Evolutionary conservation across 768 basidiomycete species (phyloP).

Genomic region (Tulasnella sp.): DNA sequence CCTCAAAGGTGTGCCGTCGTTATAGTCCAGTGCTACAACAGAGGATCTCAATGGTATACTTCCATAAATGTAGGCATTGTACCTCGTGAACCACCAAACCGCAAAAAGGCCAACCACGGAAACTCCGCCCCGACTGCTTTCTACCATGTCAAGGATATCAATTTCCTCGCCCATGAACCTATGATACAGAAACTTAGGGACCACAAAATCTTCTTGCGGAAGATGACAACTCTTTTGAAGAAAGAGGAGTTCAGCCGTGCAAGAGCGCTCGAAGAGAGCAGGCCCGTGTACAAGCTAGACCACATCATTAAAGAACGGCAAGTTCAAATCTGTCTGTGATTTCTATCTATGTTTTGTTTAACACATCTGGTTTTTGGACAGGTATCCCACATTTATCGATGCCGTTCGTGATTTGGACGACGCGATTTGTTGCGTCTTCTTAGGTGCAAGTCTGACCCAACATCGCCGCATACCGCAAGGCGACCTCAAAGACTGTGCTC

Average conservation of each 20-base stretch:
- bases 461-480: conserved; percentile 66
- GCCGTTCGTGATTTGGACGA: conserved; percentile 95
- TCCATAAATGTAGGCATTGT: conserved; percentile 60
- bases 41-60: conserved; percentile 6
- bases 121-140: conserved; percentile 94
- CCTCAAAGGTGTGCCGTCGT: conserved; percentile 58
- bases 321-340: conserved; percentile 21
- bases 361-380: conserved; percentile 26
- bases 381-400: conserved; percentile 95
- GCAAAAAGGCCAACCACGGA: conserved; percentile 93
- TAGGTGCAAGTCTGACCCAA: conserved; percentile 88
- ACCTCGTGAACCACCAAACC: conserved; percentile 85
- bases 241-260: conserved; percentile 91
- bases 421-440: conserved; percentile 85
- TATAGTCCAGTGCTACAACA: background rate
- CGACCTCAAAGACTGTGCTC: conserved; percentile 79
- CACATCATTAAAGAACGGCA: conserved; percentile 97
- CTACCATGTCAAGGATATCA: conserved; percentile 97
- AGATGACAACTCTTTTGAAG: conserved; percentile 83
- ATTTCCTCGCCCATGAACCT: conserved; percentile 93
- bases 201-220: conserved; percentile 97
- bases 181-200: conserved; percentile 85
- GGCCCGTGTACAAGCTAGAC: conserved; percentile 82
- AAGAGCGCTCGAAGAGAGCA: conserved; percentile 85
- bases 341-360: conserved; percentile 12